These are phyloP conservation scores for Xerocomus nothofagi DNA, from an alignment of 1,284 basidiomycete genomes.

Conservation along the genomic window DNA sequence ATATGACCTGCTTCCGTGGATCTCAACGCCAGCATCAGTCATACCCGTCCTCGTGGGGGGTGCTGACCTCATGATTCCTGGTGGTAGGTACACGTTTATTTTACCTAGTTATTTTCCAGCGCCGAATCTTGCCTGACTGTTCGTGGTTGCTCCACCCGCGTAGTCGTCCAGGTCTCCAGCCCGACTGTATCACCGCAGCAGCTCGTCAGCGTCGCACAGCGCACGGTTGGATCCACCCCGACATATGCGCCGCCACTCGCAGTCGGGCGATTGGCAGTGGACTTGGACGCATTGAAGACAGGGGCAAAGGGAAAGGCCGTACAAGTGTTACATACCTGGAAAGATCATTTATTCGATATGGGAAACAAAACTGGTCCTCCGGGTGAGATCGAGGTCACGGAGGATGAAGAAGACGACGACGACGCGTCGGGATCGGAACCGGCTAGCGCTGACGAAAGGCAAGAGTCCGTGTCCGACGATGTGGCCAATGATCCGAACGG, in stretches of 20 bases:
- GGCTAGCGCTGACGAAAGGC: conserved; percentile 1
- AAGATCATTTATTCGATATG: conserved; percentile 70
- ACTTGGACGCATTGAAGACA: conserved; percentile 45
- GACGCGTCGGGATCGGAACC: conserved; percentile 17
- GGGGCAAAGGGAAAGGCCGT: conserved; percentile 74
- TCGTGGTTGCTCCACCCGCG: conserved; percentile 10
- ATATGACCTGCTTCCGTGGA: conserved; percentile 57
- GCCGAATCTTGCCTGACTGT: conserved; percentile 3
- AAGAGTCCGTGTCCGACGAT: conserved; percentile 13
- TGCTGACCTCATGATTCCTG: conserved; percentile 79
- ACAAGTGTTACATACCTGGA: conserved; percentile 65
- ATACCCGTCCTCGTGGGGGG: conserved; percentile 67
- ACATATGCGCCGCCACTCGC: conserved; percentile 56
- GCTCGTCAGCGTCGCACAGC: conserved; percentile 61
- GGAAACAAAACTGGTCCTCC: conserved; percentile 61
- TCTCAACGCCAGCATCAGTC: conserved; percentile 65
- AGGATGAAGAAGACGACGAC: conserved; percentile 20
- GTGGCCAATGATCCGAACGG: conserved; percentile 20
- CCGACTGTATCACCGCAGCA: conserved; percentile 42
- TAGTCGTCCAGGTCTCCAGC: conserved; percentile 56
- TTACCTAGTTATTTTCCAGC: background rate
- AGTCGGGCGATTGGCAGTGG: conserved; percentile 66
- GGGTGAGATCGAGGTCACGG: conserved; percentile 34
- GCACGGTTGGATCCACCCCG: conserved; percentile 35
- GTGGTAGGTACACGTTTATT: conserved; percentile 48